Base-by-base conservation (phyloP, 1,284 basidiomycete species). In the Ustilago tritici region DNA sequence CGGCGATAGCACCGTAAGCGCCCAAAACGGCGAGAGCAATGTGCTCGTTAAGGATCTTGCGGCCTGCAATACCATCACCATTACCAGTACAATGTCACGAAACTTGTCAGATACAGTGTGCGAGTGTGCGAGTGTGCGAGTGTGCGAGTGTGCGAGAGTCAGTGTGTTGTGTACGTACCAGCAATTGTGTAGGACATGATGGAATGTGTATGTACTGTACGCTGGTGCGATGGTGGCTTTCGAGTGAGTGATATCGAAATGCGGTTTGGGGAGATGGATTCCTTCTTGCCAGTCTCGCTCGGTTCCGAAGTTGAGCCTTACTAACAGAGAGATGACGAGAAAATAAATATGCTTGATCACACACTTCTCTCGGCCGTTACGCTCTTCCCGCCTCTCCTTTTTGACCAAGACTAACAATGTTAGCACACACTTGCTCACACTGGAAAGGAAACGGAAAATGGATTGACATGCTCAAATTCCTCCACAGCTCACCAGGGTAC, bases 141-240 rank as follows among this genome's bases (percentile, higher is more conserved):
- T 23, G 23, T 23, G 23, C 23, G 23, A 23, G 23, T 28, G 23
- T 28, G 23, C 23, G 23, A 41, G 41, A 31, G 31, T 0, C 23
- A 3, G 3, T 28, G 23, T 28, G 23, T 28, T 28, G 23, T 9
- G 7, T 31, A 76, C 82, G 43, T 66, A 83, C 82, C 83, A 63
- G 79, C 82, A 59, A 84, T 84, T 34, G 74, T 82, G 78, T 83
- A 83, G 34, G 82, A 84, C 82, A 84, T 83, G 63, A 17, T 63
- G 61, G 41, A 17, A 1, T 14, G 34, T 54, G n/a, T 57, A 40
- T 62, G 10, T 19, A 23, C 4, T 4, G 8, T 4, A 28, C 5
- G 38, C 40, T 41, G 14, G 6, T 6, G 41, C 19, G 15, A 19
- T 19, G n/a, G 23, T 14, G 28, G 36, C 4, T 28, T 28, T 28